Conservation (phyloP, 441 rosid species). For the Viola pubescens region DNA sequence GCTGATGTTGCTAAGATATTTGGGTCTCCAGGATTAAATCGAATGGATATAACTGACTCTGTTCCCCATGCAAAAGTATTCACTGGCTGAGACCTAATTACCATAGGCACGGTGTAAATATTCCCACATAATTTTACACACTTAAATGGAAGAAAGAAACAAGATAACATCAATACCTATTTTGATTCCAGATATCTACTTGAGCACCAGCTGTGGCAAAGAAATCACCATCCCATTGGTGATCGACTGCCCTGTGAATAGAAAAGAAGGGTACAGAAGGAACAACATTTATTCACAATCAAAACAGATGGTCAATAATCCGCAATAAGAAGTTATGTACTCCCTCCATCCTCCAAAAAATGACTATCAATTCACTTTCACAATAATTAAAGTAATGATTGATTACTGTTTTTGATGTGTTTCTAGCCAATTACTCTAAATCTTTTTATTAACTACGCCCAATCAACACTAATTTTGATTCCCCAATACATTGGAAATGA, state of each 20-base stretch:
- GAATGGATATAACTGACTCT: constrained; percentile 72
- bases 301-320: background rate
- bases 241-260: constrained; percentile 76
- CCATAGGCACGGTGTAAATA: constrained; percentile 11
- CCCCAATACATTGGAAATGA: too few species aligned
- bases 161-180: constrained; percentile 46
- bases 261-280: background rate
- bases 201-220: constrained; percentile 96
- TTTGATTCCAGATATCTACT: constrained; percentile 93
- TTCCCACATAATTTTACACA: constrained; percentile 6
- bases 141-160: background rate
- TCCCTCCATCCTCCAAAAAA: too few species aligned
- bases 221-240: constrained; percentile 82
- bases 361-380: too few species aligned
- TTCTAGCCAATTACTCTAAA: too few species aligned
- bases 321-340: background rate
- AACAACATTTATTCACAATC: too few species aligned
- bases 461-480: too few species aligned
- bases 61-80: constrained; percentile 81
- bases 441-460: too few species aligned
- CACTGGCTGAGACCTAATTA: constrained; percentile 76
- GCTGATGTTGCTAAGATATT: constrained; percentile 74
- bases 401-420: too few species aligned
- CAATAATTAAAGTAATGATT: too few species aligned
- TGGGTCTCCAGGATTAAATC: constrained; percentile 92